Evolutionary conservation across 495 filamentous ascomycete species (phyloP).

Genomic region (Xylaria nigripes): DNA sequence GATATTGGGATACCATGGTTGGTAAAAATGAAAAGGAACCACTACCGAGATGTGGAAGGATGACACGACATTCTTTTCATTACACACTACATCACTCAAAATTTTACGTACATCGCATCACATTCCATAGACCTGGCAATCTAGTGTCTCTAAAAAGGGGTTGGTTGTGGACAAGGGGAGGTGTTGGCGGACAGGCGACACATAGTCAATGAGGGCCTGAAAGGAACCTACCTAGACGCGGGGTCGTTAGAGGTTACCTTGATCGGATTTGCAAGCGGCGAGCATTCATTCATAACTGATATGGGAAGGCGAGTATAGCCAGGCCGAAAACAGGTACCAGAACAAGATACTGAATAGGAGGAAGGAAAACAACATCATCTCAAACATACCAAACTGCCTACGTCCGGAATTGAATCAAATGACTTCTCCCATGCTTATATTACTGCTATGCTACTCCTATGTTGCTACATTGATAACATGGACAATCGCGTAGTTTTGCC

Average conservation of each 20-base stretch:
- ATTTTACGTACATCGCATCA: not conserved
- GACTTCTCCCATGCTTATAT: too few species aligned
- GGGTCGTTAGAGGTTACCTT: not conserved
- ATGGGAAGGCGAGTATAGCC: not conserved
- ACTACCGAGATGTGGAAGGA: not conserved
- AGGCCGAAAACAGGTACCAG: not conserved
- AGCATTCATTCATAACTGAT: not conserved
- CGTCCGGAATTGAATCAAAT: not conserved
- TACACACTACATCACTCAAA: conserved; percentile 2
- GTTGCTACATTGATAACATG: not conserved
- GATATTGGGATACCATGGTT: not conserved
- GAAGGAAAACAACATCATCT: not conserved
- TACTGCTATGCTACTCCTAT: not conserved
- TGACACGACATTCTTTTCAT: not conserved
- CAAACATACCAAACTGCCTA: not conserved
- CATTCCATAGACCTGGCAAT: not conserved
- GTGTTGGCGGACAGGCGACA: not conserved
- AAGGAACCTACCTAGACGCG: not conserved
- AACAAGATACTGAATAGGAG: not conserved
- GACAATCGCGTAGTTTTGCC: not conserved
- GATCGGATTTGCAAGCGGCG: not conserved
- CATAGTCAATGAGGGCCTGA: not conserved
- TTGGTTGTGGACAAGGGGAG: not conserved
- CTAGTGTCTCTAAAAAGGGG: not conserved
- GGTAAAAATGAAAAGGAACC: not conserved